These are phyloP conservation scores for Fusarium coffeatum DNA, from an alignment of 2,329 filamentous ascomycete genomes.

Conservation along the genomic window DNA sequence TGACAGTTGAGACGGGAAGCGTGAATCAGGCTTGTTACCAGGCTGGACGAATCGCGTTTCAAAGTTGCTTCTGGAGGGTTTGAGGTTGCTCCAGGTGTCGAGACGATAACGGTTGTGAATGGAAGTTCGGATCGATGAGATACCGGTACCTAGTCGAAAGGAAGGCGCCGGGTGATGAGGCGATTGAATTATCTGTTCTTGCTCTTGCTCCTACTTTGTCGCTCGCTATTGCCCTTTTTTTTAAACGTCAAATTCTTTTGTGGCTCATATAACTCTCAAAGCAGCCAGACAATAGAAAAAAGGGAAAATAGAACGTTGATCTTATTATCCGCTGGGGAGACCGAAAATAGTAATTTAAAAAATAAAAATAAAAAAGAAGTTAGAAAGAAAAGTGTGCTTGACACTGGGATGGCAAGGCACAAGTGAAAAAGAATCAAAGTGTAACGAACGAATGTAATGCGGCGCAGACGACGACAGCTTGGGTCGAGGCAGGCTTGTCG, in stretches of 20 bases:
- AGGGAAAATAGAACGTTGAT: slow-evolving; percentile 7
- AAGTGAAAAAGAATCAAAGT: slow-evolving; percentile 26
- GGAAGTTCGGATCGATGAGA: slow-evolving; percentile 28
- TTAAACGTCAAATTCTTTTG: slow-evolving; percentile 17
- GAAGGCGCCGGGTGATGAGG: slow-evolving; percentile 20
- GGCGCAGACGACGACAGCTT: slow-evolving; percentile 42
- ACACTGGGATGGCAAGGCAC: neutral
- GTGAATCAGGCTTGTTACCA: slow-evolving; percentile 32
- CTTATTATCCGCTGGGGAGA: slow-evolving; percentile 37
- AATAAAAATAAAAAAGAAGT: slow-evolving; percentile 3
- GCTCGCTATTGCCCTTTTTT: slow-evolving; percentile 12
- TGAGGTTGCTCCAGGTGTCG: slow-evolving; percentile 31
- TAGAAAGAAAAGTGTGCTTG: slow-evolving; percentile 6
- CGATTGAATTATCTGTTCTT: slow-evolving; percentile 34
- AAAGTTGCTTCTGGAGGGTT: slow-evolving; percentile 43
- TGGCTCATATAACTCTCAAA: slow-evolving; percentile 31
- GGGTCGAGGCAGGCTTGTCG: slow-evolving; percentile 38
- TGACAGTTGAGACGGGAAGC: slow-evolving; percentile 16
- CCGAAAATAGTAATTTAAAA: slow-evolving; percentile 7
- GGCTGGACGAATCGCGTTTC: slow-evolving; percentile 44
- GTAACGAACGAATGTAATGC: slow-evolving; percentile 36
- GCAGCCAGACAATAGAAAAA: slow-evolving; percentile 22
- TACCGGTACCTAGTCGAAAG: slow-evolving; percentile 13
- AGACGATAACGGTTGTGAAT: slow-evolving; percentile 33
- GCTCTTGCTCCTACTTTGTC: slow-evolving; percentile 27